A percentile compares a stretch with the other conserved stretches of the same genome.
phyloP scores from a whole-genome alignment of 1,284 basidiomycete species.

The Naganishia sp. region DNA sequence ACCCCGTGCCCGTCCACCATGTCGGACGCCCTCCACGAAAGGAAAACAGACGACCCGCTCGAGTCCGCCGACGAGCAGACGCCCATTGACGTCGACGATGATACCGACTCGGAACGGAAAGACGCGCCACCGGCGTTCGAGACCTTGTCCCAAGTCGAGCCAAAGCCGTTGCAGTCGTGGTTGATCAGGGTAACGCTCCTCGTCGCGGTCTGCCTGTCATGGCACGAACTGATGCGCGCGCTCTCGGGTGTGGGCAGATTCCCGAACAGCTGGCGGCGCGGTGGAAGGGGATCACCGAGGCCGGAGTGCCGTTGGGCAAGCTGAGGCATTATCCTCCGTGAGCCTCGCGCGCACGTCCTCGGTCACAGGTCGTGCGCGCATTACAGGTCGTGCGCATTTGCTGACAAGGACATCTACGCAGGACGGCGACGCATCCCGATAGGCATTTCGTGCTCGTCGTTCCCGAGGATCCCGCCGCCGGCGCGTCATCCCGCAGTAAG shows the following conservation, averaged over 20 bases:
- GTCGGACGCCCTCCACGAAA: no score
- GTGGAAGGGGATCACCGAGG: slow-evolving; percentile 19
- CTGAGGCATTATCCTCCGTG: slow-evolving; percentile 11
- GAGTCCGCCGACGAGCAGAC: no score
- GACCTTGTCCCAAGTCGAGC: not conserved
- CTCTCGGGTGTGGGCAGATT: not conserved
- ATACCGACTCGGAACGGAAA: not conserved
- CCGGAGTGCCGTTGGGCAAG: slow-evolving; percentile 21
- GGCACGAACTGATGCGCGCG: no score
- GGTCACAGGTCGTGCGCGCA: no score
- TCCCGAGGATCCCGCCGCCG: not conserved
- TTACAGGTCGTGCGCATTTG: not conserved
- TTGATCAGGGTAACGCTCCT: slow-evolving; percentile 18
- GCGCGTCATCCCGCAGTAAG: slow-evolving; percentile 3
- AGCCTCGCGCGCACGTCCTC: not conserved
- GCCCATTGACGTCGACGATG: no score
- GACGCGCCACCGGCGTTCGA: not conserved
- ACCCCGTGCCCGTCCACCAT: no score
- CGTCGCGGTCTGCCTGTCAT: no score
- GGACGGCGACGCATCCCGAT: slow-evolving; percentile 1
- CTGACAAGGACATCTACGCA: not conserved
- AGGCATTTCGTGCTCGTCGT: slow-evolving; percentile 15
- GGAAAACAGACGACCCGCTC: no score
- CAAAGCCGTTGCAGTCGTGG: slow-evolving; percentile 18
- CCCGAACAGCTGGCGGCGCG: not conserved